Conservation (phyloP, 140 eudicot genomes). For the Anethum foeniculum region DNA sequence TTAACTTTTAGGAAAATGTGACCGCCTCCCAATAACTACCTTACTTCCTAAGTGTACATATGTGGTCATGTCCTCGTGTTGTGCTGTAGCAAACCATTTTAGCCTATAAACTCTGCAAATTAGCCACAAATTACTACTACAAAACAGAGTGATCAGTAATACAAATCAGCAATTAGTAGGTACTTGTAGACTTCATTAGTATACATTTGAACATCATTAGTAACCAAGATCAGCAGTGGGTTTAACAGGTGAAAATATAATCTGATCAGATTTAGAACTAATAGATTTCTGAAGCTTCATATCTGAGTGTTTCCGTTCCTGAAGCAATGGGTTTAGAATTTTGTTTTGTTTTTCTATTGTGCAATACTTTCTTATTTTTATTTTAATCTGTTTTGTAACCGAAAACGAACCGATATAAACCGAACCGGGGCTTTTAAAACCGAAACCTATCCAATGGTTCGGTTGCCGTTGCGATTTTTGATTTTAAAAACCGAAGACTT, state of each 20-base stretch:
- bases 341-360: no score
- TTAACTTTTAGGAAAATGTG: neutral
- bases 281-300: neutral
- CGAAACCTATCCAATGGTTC: no score
- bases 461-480: no score
- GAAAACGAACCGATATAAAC: no score
- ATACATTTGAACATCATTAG: neutral
- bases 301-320: neutral
- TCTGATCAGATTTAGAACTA: neutral
- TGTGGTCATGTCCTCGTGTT: neutral
- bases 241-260: slow-evolving; percentile 1
- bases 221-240: neutral
- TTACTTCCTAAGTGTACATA: neutral
- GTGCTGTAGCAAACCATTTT: neutral
- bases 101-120: neutral
- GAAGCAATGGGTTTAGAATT: no score
- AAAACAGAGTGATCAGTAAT: neutral
- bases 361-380: no score
- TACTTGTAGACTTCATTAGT: neutral
- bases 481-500: no score
- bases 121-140: neutral
- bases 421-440: no score
- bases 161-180: neutral
- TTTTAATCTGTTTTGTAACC: no score
- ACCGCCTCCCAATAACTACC: neutral